Percentiles rank a stretch among this genome's conserved stretches.
phyloP scores from a whole-genome alignment of 164 flowering plant genomes.

The Nelumbo lutea region DNA sequence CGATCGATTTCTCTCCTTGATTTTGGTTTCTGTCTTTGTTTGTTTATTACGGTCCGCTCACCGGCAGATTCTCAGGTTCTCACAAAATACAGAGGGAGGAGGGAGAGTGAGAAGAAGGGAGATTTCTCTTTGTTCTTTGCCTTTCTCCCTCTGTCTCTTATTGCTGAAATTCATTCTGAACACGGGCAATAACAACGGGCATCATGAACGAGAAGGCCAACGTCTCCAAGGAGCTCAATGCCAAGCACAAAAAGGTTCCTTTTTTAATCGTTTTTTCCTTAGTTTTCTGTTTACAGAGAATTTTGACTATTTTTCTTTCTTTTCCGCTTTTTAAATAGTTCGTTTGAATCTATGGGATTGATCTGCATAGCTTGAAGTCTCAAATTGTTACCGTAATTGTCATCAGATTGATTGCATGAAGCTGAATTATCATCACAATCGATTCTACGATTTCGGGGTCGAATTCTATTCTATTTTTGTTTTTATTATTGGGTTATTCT shows the following conservation, averaged over 20 bases:
- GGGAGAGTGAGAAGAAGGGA: conserved; percentile 9
- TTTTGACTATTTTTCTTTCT: not conserved
- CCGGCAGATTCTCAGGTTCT: no score
- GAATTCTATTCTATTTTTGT: not conserved
- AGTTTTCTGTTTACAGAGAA: not conserved
- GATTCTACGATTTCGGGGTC: not conserved
- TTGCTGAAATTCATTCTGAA: not conserved
- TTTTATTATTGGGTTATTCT: not conserved
- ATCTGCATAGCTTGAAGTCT: conserved; percentile 6
- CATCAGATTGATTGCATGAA: not conserved
- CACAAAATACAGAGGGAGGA: not conserved
- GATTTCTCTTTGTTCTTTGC: conserved; percentile 4
- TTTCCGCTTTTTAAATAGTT: not conserved
- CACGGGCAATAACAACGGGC: not conserved
- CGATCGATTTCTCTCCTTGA: no score
- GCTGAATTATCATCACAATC: not conserved
- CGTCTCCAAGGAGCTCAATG: conserved; percentile 52
- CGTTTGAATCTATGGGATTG: not conserved
- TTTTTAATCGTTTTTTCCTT: not conserved
- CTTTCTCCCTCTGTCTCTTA: conserved; percentile 10
- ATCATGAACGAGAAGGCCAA: conserved; percentile 54
- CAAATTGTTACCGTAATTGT: no score
- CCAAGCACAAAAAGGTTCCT: conserved; percentile 48
- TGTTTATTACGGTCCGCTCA: no score
- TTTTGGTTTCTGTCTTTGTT: no score